A percentile compares a stretch with the other conserved stretches of the same genome.
Evolutionary conservation across 768 basidiomycete genomes (phyloP).

Genomic region (Kwoniella europaea): DNA sequence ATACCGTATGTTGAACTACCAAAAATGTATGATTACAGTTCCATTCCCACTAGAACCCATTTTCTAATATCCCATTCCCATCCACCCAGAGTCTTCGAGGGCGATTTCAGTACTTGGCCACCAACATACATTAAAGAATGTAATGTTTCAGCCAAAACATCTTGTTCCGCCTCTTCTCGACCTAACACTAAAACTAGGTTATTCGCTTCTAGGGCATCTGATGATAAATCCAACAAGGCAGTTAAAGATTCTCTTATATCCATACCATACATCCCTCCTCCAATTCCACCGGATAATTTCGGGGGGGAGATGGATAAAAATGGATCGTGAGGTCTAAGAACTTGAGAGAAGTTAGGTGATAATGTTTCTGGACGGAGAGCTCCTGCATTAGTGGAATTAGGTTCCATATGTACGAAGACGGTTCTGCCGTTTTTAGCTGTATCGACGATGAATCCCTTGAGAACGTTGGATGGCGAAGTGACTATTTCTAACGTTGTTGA

Average conservation of each 20-base stretch:
- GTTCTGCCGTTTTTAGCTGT: slow-evolving; percentile 25
- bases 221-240: slow-evolving; percentile 52
- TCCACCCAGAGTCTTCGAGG: slow-evolving; percentile 42
- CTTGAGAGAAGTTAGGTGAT: slow-evolving; percentile 46
- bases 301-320: slow-evolving; percentile 17
- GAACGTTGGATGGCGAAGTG: slow-evolving; percentile 44
- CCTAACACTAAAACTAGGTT: slow-evolving; percentile 51
- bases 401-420: slow-evolving; percentile 47
- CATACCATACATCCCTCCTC: slow-evolving; percentile 20
- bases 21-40: slow-evolving; percentile 34
- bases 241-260: slow-evolving; percentile 55
- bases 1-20: neutral
- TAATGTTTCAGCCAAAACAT: slow-evolving; percentile 46
- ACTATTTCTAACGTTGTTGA: slow-evolving; percentile 51
- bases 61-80: slow-evolving; percentile 53
- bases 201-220: slow-evolving; percentile 49
- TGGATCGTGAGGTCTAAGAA: slow-evolving; percentile 48
- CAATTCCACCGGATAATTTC: neutral
- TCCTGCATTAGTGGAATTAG: slow-evolving; percentile 13
- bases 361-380: slow-evolving; percentile 35
- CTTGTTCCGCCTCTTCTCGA: slow-evolving; percentile 43
- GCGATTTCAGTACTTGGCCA: slow-evolving; percentile 44
- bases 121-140: slow-evolving; percentile 56
- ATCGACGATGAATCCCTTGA: slow-evolving; percentile 50
- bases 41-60: slow-evolving; percentile 57